phyloP scores from a whole-genome alignment of 2,329 filamentous ascomycete species.

The Paraphoma chrysanthemicola region DNA sequence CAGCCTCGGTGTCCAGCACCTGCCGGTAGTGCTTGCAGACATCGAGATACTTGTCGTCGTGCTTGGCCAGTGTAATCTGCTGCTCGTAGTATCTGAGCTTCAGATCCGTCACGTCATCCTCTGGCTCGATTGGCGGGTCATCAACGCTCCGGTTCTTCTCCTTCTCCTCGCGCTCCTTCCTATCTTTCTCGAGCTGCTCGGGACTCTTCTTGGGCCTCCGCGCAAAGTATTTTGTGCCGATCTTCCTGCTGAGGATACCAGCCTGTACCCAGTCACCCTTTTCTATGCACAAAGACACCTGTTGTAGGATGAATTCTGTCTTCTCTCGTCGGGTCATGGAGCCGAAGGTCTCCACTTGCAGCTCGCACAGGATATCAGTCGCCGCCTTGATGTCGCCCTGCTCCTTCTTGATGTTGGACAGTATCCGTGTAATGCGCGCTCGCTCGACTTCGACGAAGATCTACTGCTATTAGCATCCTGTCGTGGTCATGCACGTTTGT shows the following conservation, averaged over 20 bases:
- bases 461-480: slow-evolving; percentile 50
- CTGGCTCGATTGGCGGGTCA: slow-evolving; percentile 74
- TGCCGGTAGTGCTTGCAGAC: slow-evolving; percentile 98
- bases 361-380: slow-evolving; percentile 91
- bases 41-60: slow-evolving; percentile 96
- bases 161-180: slow-evolving; percentile 84
- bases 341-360: slow-evolving; percentile 98
- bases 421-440: slow-evolving; percentile 89
- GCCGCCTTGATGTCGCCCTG: slow-evolving; percentile 92
- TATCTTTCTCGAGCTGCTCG: slow-evolving; percentile 89
- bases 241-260: slow-evolving; percentile 91
- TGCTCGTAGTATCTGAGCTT: slow-evolving; percentile 98
- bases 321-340: slow-evolving; percentile 98
- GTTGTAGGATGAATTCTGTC: slow-evolving; percentile 97
- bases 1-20: slow-evolving; percentile 92
- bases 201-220: slow-evolving; percentile 89
- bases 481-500: background rate
- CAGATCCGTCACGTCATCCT: slow-evolving; percentile 92
- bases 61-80: slow-evolving; percentile 93
- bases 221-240: slow-evolving; percentile 90
- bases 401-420: slow-evolving; percentile 96
- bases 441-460: slow-evolving; percentile 99
- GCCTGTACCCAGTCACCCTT: slow-evolving; percentile 96
- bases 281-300: slow-evolving; percentile 94
- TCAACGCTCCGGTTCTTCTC: slow-evolving; percentile 81